Evolutionary conservation across 163 green algal species (phyloP), one percentile per base, ranked within the genome.

Genomic region (Chloroidium sp.): DNA sequence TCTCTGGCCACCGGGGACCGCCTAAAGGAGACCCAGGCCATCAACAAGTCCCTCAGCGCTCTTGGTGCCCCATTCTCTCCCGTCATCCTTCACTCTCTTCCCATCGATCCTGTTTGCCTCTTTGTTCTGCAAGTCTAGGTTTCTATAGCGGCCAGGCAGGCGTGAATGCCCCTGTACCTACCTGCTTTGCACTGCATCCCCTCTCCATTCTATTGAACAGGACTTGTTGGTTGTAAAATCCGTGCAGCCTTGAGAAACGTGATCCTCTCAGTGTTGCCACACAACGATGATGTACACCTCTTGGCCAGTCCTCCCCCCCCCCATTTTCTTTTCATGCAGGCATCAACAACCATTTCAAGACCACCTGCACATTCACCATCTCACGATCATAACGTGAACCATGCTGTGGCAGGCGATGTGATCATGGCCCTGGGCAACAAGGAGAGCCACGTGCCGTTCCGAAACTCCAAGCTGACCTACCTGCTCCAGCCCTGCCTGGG

Each of bases 391-490:
- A 77, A 61, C 1, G 8, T 58, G 61, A 2, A 2, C 6, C 69
- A 77, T 60, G 69, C 12, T 3, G 3, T 36, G 84, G 79, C 87
- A 93, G 90, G 91, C 62, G 94, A 98, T 69, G 94, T 97, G 0
- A 97, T 98, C 80, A 85, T 91, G 69, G 91, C 95, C 0, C 84
- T 98, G 1, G 89, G 82, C 61, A 93, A 90, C 87, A 95, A 94
- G 90, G 90, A 93, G 76, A 1, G 72, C 61, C 95, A 99, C 86
- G 86, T 99, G 12, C 95, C 95, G 0, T 99, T 95, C 90, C 91
- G 95, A 84, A 98, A 99, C 92, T 96, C 90, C 87, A 98, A 98
- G 90, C 90, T 99, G 57, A 99, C 95, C 0, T 96, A 92, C 83
- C 88, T 97, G 84, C 85, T 98, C 83, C 90, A 93, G 87, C 86